A percentile compares a stretch with the other conserved stretches of the same genome.
Conservation (phyloP, 176 grass and related monocot genomes). For the Calamus simplicifolius region DNA sequence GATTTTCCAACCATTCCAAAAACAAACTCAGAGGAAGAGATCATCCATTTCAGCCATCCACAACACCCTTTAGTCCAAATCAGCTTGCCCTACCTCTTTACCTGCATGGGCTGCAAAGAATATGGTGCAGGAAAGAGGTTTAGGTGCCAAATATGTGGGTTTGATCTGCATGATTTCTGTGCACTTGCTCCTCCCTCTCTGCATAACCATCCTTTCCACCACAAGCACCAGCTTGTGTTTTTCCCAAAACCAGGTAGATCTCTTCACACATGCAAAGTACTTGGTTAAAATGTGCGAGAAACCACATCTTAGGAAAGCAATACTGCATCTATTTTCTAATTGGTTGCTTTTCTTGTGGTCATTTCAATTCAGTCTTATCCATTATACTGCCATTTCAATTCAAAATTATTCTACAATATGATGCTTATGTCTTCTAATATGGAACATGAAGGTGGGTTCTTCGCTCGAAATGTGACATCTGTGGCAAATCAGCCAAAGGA, state of each 20-base stretch:
- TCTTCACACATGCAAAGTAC: not conserved
- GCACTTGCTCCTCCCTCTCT: slow-evolving; percentile 60
- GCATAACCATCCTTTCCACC: slow-evolving; percentile 64
- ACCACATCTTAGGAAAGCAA: no score
- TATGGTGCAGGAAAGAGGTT: slow-evolving; percentile 70
- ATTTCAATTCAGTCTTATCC: no score
- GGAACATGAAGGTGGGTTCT: slow-evolving; percentile 38
- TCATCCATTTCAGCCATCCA: slow-evolving; percentile 80
- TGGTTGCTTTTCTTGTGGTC: no score
- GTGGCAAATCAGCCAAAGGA: slow-evolving; percentile 55
- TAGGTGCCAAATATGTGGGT: slow-evolving; percentile 69
- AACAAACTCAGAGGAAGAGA: not conserved
- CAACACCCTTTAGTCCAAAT: slow-evolving; percentile 53
- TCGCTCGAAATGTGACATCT: slow-evolving; percentile 63
- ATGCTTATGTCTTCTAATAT: not conserved
- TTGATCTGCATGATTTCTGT: slow-evolving; percentile 85
- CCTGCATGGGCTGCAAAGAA: slow-evolving; percentile 88
- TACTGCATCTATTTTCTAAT: no score
- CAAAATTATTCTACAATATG: not conserved
- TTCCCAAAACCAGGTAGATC: slow-evolving; percentile 39
- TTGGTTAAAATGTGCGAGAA: no score
- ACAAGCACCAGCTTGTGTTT: slow-evolving; percentile 58
- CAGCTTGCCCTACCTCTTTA: slow-evolving; percentile 65
- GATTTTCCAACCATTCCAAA: not conserved
- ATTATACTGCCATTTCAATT: no score